Conservation (phyloP, 345 rosid genomes). For the Eucalyptus regnans region DNA sequence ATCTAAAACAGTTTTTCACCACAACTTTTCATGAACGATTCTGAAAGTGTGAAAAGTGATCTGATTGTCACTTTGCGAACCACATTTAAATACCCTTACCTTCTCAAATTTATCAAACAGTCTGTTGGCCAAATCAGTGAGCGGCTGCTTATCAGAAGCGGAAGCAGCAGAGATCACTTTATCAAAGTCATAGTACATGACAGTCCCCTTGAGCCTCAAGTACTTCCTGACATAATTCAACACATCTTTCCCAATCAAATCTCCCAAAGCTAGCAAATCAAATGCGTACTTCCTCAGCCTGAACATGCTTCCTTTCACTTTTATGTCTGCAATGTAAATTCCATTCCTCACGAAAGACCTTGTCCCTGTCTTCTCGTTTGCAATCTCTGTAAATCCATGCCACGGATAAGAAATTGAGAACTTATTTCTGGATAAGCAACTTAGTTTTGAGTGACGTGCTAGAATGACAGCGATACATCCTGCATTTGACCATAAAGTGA, state of each 20-base stretch:
- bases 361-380: conserved; percentile 61
- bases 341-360: conserved; percentile 61
- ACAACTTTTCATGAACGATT: background rate
- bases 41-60: background rate
- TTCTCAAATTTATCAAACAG: conserved; percentile 68
- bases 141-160: conserved; percentile 47
- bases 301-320: conserved; percentile 38
- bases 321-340: conserved; percentile 52
- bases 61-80: background rate
- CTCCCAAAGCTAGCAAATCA: conserved; percentile 79
- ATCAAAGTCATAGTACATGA: conserved; percentile 76
- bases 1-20: background rate
- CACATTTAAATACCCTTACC: conserved; percentile 13
- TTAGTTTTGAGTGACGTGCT: background rate
- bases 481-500: background rate
- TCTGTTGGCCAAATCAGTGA: conserved; percentile 65
- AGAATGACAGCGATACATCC: background rate
- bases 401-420: background rate
- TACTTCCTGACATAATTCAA: conserved; percentile 70
- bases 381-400: conserved; percentile 24
- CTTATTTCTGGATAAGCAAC: background rate
- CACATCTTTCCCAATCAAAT: conserved; percentile 69
- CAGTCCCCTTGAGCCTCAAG: conserved; percentile 63
- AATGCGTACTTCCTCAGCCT: conserved; percentile 67
- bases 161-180: conserved; percentile 66